Conservation (phyloP, 148 eudicot genomes). For the Limonium bicolor region DNA sequence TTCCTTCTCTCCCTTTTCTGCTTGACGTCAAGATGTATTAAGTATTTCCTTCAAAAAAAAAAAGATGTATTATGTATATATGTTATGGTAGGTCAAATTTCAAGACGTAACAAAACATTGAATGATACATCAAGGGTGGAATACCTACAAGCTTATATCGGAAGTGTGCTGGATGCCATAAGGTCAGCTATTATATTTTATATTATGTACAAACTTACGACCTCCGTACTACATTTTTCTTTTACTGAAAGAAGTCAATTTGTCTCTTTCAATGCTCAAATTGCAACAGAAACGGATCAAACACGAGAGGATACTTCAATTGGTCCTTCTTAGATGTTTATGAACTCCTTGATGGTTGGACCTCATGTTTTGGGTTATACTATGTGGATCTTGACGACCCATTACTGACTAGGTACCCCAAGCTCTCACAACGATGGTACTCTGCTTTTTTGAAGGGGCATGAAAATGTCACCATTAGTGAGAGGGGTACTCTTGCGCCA, state of each 20-base stretch:
- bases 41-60: too few relatives aligned
- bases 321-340: constrained; percentile 58
- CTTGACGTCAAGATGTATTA: too few relatives aligned
- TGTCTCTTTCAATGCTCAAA: background rate
- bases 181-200: constrained; percentile 15
- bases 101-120: constrained; percentile 5
- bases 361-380: constrained; percentile 26
- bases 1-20: background rate
- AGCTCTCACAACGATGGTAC: constrained; percentile 55
- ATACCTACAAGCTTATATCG: constrained; percentile 24
- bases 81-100: constrained; percentile 39
- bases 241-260: background rate
- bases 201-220: too few relatives aligned
- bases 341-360: constrained; percentile 30
- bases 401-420: constrained; percentile 31
- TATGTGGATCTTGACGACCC: constrained; percentile 41
- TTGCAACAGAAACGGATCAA: constrained; percentile 44
- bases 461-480: background rate
- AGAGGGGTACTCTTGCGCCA: too few relatives aligned
- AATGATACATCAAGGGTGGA: constrained; percentile 32
- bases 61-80: too few relatives aligned
- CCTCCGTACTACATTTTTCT: too few relatives aligned
- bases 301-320: constrained; percentile 43
- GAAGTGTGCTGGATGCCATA: constrained; percentile 32
- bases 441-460: constrained; percentile 34